These are phyloP conservation scores for Violaceomyces palustris DNA, from an alignment of 1,284 basidiomycete genomes.

Conservation along the genomic window DNA sequence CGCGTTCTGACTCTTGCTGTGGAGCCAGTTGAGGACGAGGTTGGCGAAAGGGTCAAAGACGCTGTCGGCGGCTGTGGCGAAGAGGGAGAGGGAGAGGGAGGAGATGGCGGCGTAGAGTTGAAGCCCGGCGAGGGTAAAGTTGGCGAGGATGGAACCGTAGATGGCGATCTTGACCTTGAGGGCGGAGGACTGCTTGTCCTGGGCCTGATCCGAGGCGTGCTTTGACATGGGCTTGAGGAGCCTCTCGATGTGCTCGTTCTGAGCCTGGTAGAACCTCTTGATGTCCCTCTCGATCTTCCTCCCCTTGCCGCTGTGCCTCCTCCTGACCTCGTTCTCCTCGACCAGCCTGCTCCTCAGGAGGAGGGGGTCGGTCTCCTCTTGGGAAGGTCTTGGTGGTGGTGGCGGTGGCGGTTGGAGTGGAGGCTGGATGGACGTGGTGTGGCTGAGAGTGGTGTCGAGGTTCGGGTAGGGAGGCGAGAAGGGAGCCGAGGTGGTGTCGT, in stretches of 20 bases:
- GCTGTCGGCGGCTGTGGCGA: slow-evolving; percentile 83
- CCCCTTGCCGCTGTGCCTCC: slow-evolving; percentile 50
- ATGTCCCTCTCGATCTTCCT: slow-evolving; percentile 55
- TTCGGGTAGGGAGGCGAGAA: too few species aligned
- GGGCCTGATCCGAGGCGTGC: slow-evolving; percentile 69
- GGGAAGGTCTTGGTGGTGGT: slow-evolving; percentile 4
- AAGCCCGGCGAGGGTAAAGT: slow-evolving; percentile 59
- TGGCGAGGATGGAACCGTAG: slow-evolving; percentile 70
- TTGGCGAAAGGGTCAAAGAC: slow-evolving; percentile 87
- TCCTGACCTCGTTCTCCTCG: slow-evolving; percentile 52
- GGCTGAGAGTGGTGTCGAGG: slow-evolving; percentile 28
- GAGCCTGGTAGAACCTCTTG: slow-evolving; percentile 69
- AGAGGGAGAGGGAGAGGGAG: slow-evolving; percentile 75
- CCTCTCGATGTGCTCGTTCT: slow-evolving; percentile 79
- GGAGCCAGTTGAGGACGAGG: slow-evolving; percentile 73
- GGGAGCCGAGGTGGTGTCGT: too few species aligned
- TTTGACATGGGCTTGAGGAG: slow-evolving; percentile 84
- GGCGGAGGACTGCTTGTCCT: slow-evolving; percentile 63
- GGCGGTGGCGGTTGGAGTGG: slow-evolving; percentile 3
- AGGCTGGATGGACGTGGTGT: slow-evolving; percentile 9
- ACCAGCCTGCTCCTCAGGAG: slow-evolving; percentile 54
- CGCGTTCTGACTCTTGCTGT: slow-evolving; percentile 67
- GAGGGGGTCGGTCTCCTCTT: slow-evolving; percentile 53
- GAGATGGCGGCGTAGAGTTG: slow-evolving; percentile 73
- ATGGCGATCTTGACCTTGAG: slow-evolving; percentile 67